A percentile compares a stretch with the other conserved stretches of the same genome.
Evolutionary conservation across 2,329 filamentous ascomycete genomes (phyloP).

Genomic region (Cladosporium sp.): DNA sequence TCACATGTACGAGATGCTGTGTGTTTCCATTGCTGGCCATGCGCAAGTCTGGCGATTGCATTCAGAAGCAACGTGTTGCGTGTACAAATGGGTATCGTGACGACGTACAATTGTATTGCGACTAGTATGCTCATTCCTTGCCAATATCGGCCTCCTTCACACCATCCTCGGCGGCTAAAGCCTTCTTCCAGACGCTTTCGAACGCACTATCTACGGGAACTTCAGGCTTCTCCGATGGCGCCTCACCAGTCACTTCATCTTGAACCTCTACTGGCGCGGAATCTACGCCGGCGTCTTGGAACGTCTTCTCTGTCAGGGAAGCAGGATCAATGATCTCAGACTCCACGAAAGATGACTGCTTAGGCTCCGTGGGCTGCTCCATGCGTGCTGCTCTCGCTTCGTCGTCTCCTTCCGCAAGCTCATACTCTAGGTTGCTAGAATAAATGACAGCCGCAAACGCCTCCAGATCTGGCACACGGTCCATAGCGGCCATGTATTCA

Average conservation of each 20-base stretch:
- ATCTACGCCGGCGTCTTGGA: neutral
- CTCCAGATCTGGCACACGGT: conserved; percentile 70
- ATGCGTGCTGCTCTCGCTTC: neutral
- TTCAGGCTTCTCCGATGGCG: conserved; percentile 9
- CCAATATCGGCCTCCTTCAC: neutral
- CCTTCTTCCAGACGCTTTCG: conserved; percentile 68
- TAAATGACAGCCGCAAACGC: conserved; percentile 85
- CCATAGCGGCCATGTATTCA: conserved; percentile 61
- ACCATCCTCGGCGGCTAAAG: conserved; percentile 45
- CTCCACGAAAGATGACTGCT: conserved; percentile 13
- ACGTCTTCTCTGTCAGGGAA: neutral
- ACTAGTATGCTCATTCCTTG: neutral
- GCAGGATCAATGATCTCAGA: conserved; percentile 17
- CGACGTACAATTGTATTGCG: conserved; percentile 1
- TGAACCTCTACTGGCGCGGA: neutral
- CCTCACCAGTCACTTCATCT: neutral
- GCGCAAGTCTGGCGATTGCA: too few species aligned
- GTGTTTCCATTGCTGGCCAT: too few species aligned
- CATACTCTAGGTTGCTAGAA: conserved; percentile 69
- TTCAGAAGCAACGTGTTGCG: neutral
- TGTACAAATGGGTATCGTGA: conserved; percentile 2
- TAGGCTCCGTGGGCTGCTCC: neutral
- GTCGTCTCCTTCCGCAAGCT: conserved; percentile 34
- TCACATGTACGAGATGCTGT: too few species aligned
- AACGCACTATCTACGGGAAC: conserved; percentile 48